phyloP scores from a whole-genome alignment of 441 rosid genomes.

The Gossypium davidsonii region DNA sequence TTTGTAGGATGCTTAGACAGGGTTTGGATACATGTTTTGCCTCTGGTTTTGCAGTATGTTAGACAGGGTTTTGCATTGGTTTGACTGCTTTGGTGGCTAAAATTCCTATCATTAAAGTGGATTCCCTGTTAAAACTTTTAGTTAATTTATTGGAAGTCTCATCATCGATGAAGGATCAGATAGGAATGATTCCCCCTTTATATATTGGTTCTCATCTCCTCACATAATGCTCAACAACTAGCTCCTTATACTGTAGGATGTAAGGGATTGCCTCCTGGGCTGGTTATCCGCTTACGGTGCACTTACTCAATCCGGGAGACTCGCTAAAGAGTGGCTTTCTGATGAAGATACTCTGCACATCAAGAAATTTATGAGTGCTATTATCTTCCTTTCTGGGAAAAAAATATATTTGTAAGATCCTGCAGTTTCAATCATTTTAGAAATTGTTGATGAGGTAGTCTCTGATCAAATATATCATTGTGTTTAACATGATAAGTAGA shows the following conservation, averaged over 20 bases:
- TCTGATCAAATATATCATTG: neutral
- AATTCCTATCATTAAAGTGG: constrained; percentile 52
- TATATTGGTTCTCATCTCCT: constrained; percentile 10
- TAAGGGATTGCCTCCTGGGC: constrained; percentile 79
- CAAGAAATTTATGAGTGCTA: constrained; percentile 50
- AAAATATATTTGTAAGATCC: constrained; percentile 92
- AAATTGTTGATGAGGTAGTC: constrained; percentile 65
- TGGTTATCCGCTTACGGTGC: constrained; percentile 87
- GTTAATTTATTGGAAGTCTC: constrained; percentile 61
- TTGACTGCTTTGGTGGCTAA: constrained; percentile 49
- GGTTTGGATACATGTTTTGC: neutral
- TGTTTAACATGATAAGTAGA: neutral
- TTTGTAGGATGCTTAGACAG: too few species aligned
- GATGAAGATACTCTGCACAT: constrained; percentile 47
- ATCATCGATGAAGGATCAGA: constrained; percentile 94
- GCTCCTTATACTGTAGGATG: constrained; percentile 51
- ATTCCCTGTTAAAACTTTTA: constrained; percentile 66
- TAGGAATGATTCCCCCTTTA: constrained; percentile 23
- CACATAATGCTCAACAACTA: neutral
- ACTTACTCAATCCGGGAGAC: constrained; percentile 66
- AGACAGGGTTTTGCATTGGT: constrained; percentile 91
- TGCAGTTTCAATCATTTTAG: constrained; percentile 60
- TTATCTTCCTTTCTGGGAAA: constrained; percentile 64
- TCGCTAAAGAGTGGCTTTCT: constrained; percentile 47
- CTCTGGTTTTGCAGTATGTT: constrained; percentile 56